Evolutionary conservation across 345 rosid genomes (phyloP), one percentile per base, ranked within the genome.

Genomic region (Camelina hispida): DNA sequence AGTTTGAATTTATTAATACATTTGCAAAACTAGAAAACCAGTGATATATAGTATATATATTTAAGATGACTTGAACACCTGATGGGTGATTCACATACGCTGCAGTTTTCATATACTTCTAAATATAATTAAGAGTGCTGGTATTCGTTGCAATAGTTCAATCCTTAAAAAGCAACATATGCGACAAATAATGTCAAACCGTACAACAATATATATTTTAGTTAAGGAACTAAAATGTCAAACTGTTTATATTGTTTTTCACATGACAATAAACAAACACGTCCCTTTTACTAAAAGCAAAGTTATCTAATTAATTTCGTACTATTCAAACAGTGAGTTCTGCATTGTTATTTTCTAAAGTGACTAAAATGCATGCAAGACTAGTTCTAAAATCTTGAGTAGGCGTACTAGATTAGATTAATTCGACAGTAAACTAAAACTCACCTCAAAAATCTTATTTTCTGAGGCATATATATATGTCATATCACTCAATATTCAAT

Each of bases 101-200:
- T 28, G 18, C 15, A 51, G 9, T 14, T 28, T 62, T 42, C 55
- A 28, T 42, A 62, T 30, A 18, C 52, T 51, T 54, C 55, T 32
- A 2, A 7, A 43, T 34, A 46, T 65, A 48, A 65, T 46, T 23
- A 35, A 42, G 23, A 65, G 50, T 43, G 42, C 30, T 56, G 30
- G 40, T 74, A 46, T 22, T 64, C 23, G 59, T 56, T 57, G 72
- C 72, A 65, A 23, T 73, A 55, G 65, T 55, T 64, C 15, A 57
- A 37, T 10, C 37, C 34, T 37, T 4, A 28, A 76, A 76, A 62
- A 69, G 9, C 32, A 44, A 62, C 62, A 44, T 23, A 44, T 61
- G 51, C 43, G 48, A 61, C 32, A 61, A 68, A 61, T 34, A 52
- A 32, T 68, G 63, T 69, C 74, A 76, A 62, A 53, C 64, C 55